phyloP scores from a whole-genome alignment of 2,329 filamentous ascomycete genomes.

The Penicillium brasilianum region DNA sequence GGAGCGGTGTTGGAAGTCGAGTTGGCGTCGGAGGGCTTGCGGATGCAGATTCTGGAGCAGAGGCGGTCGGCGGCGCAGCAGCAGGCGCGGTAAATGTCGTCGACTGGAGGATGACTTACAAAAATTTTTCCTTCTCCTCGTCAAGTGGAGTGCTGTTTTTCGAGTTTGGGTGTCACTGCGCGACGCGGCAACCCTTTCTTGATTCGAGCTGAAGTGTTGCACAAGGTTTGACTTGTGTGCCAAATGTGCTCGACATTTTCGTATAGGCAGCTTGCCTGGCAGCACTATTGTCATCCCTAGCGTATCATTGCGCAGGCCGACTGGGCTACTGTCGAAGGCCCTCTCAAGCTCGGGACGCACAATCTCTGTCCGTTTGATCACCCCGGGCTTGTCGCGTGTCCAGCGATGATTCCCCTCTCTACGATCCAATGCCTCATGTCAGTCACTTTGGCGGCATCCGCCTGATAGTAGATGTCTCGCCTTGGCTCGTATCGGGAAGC shows the following conservation, averaged over 20 bases:
- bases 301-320: not conserved
- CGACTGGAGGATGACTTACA: not conserved
- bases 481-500: not conserved
- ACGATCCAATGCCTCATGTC: not conserved
- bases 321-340: not conserved
- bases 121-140: not conserved
- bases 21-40: conserved; percentile 76
- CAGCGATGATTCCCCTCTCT: not conserved
- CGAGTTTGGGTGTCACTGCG: not conserved
- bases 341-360: not conserved
- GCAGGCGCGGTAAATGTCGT: conserved; percentile 31
- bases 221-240: not conserved
- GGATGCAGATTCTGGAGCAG: conserved; percentile 68
- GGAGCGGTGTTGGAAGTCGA: conserved; percentile 84
- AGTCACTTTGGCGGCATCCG: not conserved
- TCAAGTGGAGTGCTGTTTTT: not conserved
- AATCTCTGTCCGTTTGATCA: not conserved
- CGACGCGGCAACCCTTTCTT: not conserved
- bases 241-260: not conserved
- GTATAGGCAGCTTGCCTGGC: not conserved
- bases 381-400: not conserved
- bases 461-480: not conserved
- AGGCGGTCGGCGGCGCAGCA: conserved; percentile 51
- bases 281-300: not conserved
- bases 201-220: not conserved